Base-by-base conservation (phyloP, 2,329 filamentous ascomycete genomes). In the Epichloe gansuensis region DNA sequence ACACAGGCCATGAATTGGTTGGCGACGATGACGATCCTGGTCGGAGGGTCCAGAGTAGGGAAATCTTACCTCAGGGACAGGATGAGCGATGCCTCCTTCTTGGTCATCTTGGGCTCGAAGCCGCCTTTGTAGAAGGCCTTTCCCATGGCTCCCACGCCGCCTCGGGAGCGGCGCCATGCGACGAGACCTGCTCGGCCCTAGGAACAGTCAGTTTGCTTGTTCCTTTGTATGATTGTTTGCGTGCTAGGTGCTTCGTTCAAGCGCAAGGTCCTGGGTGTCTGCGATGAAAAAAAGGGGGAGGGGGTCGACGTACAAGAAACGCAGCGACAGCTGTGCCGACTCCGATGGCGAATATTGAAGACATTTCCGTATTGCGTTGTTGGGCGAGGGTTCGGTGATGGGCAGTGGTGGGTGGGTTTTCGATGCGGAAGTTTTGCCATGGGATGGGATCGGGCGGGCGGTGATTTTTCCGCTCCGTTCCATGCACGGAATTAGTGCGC, bases 101-200 rank as follows among this genome's bases (percentile, higher is more conserved):
- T 82, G 68, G 83, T 96, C 91, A 98, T 98, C 71, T 86, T 87
- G 55, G 83, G 77, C 74, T 98, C 93, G 67, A 98, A 98, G n/a
- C 93, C 93, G 60, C 93, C 93, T 72, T 97, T 98, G 78, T 96
- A 97, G 67, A 90, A 98, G 43, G 90, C 83, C 69, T 91, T 90
- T 62, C 93, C 93, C 61, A 95, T 74, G 38, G 86, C 84, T 59
- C 86, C 86, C 47, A 87, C 76, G 58, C 85, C 85, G 57, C 87
- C 86, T 57, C 86, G 80, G 55, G 86, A 95, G 63, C 88, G 82
- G 58, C 91, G 83, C 69, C 91, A 81, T 61, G 93, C 93, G 63
- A 97, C 86, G 41, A 95, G 80, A 62, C 91, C 91, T 55, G 93
- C 91, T 65, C 93, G 88, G 59, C 93, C 91, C 90, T 96, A 63